Conservation (phyloP, 2,329 filamentous ascomycete species). For the Aspergillus versicolor region DNA sequence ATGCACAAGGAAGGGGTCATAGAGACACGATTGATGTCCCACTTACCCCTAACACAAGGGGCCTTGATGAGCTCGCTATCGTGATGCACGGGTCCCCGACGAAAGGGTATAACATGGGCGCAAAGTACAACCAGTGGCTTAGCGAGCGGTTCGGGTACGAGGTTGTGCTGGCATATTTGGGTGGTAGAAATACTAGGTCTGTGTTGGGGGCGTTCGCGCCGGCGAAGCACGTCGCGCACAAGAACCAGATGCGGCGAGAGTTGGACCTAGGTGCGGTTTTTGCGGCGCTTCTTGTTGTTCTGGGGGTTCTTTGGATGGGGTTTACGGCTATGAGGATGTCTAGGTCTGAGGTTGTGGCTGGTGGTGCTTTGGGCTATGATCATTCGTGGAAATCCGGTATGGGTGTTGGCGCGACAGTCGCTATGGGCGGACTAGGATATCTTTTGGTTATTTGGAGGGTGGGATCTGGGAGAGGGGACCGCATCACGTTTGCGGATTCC, state of each 20-base stretch:
- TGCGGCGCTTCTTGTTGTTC: not conserved
- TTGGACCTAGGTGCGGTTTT: not conserved
- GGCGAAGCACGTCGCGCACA: conserved; percentile 29
- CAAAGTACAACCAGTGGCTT: conserved; percentile 64
- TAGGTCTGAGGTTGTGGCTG: not conserved
- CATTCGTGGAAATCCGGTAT: not conserved
- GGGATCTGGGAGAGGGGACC: conserved; percentile 18
- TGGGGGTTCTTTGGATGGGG: not conserved
- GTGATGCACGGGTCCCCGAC: conserved; percentile 61
- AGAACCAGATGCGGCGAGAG: not conserved
- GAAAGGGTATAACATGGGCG: conserved; percentile 63
- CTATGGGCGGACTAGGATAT: not conserved
- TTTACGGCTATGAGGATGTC: not conserved
- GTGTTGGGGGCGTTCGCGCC: conserved; percentile 64
- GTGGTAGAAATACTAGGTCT: conserved; percentile 53
- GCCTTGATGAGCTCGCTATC: conserved; percentile 52
- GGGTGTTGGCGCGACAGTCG: not conserved
- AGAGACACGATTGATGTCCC: conserved; percentile 54
- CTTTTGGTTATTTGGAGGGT: not conserved
- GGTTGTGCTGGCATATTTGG: conserved; percentile 64
- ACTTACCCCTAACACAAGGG: conserved; percentile 51
- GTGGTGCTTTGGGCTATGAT: not conserved
- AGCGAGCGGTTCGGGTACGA: conserved; percentile 63
- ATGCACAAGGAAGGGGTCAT: not conserved
- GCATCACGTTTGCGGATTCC: conserved; percentile 33